Evolutionary conservation across 2,329 filamentous ascomycete species (phyloP), one percentile per base, ranked within the genome.

Genomic region (Colletotrichum noveboracense): DNA sequence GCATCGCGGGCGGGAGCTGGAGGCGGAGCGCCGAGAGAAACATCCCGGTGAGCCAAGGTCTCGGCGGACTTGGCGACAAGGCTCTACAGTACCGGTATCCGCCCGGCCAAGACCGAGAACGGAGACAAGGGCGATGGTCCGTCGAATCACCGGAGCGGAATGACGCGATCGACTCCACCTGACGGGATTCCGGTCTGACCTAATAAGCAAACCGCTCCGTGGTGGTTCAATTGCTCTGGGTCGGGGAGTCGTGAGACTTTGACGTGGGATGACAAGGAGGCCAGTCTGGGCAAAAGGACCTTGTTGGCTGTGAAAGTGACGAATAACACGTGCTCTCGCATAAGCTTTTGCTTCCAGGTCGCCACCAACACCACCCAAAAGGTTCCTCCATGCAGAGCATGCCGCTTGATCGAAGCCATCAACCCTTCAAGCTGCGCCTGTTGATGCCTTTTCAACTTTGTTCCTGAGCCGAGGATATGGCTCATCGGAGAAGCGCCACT

Each of bases 41-140:
- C 16, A 65, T 26, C 62, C 70, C 64, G 14, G 70, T 26, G 30
- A 58, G 36, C 70, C 70, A 76, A 76, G 74, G 48, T 60, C 74
- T 76, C 65, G 74, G 70, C 74, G 34, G 26, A 65, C 74, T 76
- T 76, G 74, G 74, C 74, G 64, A 61, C 58, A 60, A 52, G 43
- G 70, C 34, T 5, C 18, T 60, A n/a, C 16, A 14, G 43, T 38
- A 34, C 74, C 64, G 58, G 74, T 74, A 55, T 38, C 70, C 74
- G 58, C 52, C 58, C 65, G 74, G 74, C 74, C 74, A 76, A 76
- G 73, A 58, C 70, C 38, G 32, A 62, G 18, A 16, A 67, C 30
- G 38, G 61, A 58, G 26, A 18, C 68, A 26, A 26, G 24, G 36
- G 38, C 16, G 8, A 14, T 62, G 13, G 4, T 38, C 43, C 32